Evolutionary conservation across 257 asterid genomes (phyloP).

Genomic region (Pogostemon cablin): DNA sequence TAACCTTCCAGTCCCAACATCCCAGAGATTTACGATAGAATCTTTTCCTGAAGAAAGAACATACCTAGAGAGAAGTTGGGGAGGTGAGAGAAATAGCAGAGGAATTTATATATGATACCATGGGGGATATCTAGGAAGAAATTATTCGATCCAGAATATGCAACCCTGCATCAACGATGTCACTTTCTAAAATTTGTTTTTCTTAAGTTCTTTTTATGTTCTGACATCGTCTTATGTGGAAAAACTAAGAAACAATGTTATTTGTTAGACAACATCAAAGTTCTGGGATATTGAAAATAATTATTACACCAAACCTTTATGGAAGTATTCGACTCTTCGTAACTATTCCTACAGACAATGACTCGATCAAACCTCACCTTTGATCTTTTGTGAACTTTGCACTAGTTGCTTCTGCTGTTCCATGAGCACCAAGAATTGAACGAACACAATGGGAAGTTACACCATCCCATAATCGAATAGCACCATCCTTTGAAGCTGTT

Average conservation of each 20-base stretch:
- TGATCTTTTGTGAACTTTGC: conserved; percentile 80
- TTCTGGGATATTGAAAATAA: background rate
- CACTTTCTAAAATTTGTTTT: background rate
- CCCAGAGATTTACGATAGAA: conserved; percentile 84
- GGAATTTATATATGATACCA: background rate
- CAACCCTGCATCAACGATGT: background rate
- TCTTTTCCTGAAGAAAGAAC: conserved; percentile 80
- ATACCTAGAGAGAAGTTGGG: conserved; percentile 53
- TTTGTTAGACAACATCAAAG: background rate
- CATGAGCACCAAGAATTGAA: conserved; percentile 71
- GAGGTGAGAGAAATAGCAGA: conserved; percentile 36
- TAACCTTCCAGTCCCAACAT: conserved; percentile 71
- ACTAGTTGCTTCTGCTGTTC: conserved; percentile 76
- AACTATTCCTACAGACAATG: conserved; percentile 12
- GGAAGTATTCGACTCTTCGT: background rate
- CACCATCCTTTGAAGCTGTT: conserved; percentile 91
- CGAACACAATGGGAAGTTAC: conserved; percentile 72
- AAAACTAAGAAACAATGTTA: background rate
- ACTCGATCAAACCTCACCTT: conserved; percentile 43
- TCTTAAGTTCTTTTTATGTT: background rate
- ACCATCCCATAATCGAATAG: conserved; percentile 83
- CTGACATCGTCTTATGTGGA: background rate
- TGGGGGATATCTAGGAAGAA: conserved; percentile 24
- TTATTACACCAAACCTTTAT: conserved; percentile 3
- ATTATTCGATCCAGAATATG: background rate